A percentile compares a stretch with the other conserved stretches of the same genome.
phyloP scores from a whole-genome alignment of 2,329 filamentous ascomycete genomes.

The Xylaria sp. region DNA sequence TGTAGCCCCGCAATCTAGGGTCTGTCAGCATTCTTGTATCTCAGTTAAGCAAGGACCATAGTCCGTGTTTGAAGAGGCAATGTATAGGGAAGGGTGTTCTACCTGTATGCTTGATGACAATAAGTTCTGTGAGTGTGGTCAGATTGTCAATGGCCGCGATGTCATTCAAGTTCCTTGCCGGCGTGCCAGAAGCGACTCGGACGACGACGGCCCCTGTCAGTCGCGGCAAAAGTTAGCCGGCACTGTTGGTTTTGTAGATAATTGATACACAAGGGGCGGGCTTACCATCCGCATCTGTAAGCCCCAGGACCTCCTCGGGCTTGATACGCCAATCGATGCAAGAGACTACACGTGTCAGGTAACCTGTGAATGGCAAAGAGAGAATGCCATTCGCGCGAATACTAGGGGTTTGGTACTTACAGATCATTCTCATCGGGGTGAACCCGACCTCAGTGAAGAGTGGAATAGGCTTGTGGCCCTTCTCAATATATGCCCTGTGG shows the following conservation, averaged over 20 bases:
- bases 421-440: slow-evolving; percentile 5
- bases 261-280: background rate
- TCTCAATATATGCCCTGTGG: background rate
- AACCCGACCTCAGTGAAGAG: background rate
- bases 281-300: slow-evolving; percentile 5
- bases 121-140: slow-evolving; percentile 3
- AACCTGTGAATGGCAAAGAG: background rate
- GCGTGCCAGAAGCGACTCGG: slow-evolving; percentile 11
- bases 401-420: background rate
- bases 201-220: slow-evolving; percentile 1
- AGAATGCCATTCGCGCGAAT: too few species aligned
- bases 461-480: background rate
- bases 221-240: background rate
- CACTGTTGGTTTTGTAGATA: too few species aligned
- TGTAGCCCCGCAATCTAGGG: background rate
- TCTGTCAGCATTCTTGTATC: background rate
- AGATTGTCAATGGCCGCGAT: slow-evolving; percentile 11
- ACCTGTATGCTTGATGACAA: slow-evolving; percentile 18
- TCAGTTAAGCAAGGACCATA: too few species aligned
- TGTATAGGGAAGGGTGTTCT: background rate
- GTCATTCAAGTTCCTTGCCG: slow-evolving; percentile 14
- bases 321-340: slow-evolving; percentile 5
- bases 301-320: background rate
- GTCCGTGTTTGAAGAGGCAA: background rate
- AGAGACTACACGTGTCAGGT: background rate